These are phyloP conservation scores for Tulasnella calospora DNA, from an alignment of 768 basidiomycete species.

Conservation along the genomic window DNA sequence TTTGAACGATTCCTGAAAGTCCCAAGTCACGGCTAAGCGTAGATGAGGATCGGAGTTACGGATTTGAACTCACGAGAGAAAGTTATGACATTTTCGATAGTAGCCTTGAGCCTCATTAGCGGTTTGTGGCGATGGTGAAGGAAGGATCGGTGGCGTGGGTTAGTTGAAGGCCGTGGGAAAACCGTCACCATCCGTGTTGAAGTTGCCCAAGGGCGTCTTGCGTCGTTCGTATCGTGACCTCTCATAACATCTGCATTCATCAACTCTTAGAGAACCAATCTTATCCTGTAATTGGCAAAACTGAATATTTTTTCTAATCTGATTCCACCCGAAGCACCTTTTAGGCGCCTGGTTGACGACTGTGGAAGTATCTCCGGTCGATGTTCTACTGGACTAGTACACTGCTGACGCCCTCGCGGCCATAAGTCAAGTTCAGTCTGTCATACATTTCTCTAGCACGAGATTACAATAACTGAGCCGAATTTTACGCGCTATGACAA, in stretches of 20 bases:
- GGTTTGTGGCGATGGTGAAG: background rate
- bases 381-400: too few relatives aligned
- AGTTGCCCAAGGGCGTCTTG: background rate
- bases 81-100: slow-evolving; percentile 52
- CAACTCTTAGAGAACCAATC: too few relatives aligned
- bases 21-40: background rate
- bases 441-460: too few relatives aligned
- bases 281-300: too few relatives aligned
- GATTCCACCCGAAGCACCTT: too few relatives aligned
- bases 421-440: too few relatives aligned
- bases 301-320: too few relatives aligned
- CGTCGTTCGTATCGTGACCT: background rate
- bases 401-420: too few relatives aligned
- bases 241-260: background rate
- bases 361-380: too few relatives aligned
- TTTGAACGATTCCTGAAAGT: slow-evolving; percentile 64
- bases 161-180: background rate
- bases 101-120: slow-evolving; percentile 58
- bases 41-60: slow-evolving; percentile 17
- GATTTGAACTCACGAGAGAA: slow-evolving; percentile 46
- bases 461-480: too few relatives aligned
- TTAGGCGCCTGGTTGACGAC: too few relatives aligned
- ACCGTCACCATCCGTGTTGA: background rate
- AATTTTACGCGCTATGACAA: too few relatives aligned
- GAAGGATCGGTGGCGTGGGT: background rate